A percentile compares a stretch with the other conserved stretches of the same genome.
These are phyloP conservation scores for Melanogaster broomeanus DNA, from an alignment of 768 basidiomycete species.

Conservation along the genomic window DNA sequence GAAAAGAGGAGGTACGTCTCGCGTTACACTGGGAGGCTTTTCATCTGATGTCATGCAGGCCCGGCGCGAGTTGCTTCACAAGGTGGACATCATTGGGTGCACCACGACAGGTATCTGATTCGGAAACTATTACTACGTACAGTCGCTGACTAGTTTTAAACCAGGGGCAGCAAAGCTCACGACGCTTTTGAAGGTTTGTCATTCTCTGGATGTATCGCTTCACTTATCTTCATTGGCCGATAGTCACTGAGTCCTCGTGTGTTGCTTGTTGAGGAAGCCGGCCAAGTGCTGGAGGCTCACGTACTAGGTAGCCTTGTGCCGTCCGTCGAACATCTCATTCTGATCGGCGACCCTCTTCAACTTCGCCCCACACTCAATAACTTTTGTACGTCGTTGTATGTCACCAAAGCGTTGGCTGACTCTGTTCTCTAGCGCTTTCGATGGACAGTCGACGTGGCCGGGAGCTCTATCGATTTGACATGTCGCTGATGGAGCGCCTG, in stretches of 20 bases:
- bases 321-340: slow-evolving; percentile 70
- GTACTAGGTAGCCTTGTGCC: slow-evolving; percentile 63
- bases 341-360: slow-evolving; percentile 81
- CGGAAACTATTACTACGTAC: neutral
- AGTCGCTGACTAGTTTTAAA: neutral
- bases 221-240: neutral
- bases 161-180: slow-evolving; percentile 70
- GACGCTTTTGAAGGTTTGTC: slow-evolving; percentile 52
- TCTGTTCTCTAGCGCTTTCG: slow-evolving; percentile 52
- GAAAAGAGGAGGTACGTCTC: slow-evolving; percentile 54
- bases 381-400: slow-evolving; percentile 44
- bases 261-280: slow-evolving; percentile 78
- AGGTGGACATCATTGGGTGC: slow-evolving; percentile 68
- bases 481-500: slow-evolving; percentile 77
- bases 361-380: slow-evolving; percentile 69
- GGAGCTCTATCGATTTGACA: slow-evolving; percentile 63
- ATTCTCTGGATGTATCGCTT: neutral
- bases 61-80: slow-evolving; percentile 52
- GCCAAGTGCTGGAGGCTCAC: slow-evolving; percentile 81
- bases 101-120: slow-evolving; percentile 66
- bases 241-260: slow-evolving; percentile 63
- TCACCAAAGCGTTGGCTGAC: neutral
- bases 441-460: slow-evolving; percentile 63
- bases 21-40: neutral
- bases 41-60: slow-evolving; percentile 37